Evolutionary conservation across 2,329 filamentous ascomycete genomes (phyloP).

Genomic region (Lachnellula suecica): DNA sequence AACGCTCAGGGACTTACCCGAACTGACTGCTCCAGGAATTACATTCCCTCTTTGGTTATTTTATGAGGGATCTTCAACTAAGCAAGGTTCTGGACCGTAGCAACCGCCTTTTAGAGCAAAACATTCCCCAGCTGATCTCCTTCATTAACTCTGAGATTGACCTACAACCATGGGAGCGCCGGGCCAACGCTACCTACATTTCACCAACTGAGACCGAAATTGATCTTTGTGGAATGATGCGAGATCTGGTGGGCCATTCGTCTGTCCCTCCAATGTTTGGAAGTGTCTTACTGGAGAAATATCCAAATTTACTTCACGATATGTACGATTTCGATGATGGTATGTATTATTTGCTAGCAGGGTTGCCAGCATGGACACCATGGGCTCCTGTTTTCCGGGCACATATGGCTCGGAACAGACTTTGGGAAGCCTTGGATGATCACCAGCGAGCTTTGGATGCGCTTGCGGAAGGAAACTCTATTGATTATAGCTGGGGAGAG

Average conservation of each 20-base stretch:
- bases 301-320: conserved; percentile 52
- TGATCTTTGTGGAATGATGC: conserved; percentile 49
- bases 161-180: conserved; percentile 61
- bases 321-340: conserved; percentile 54
- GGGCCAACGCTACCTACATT: conserved; percentile 41
- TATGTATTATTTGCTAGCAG: conserved; percentile 52
- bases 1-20: conserved; percentile 38
- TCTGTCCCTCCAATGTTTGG: conserved; percentile 52
- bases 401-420: conserved; percentile 43
- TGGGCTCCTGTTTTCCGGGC: conserved; percentile 48
- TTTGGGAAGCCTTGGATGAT: conserved; percentile 39
- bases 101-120: conserved; percentile 39
- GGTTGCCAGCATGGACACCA: conserved; percentile 55
- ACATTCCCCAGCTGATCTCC: conserved; percentile 56
- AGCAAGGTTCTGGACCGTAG: conserved; percentile 39
- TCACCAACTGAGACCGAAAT: conserved; percentile 49
- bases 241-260: conserved; percentile 54
- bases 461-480: conserved; percentile 39
- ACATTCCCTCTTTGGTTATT: conserved; percentile 30
- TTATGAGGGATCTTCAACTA: conserved; percentile 48
- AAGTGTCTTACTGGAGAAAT: conserved; percentile 48
- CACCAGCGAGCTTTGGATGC: conserved; percentile 43
- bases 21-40: conserved; percentile 34
- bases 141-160: conserved; percentile 60
- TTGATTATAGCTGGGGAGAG: conserved; percentile 43